Percentiles rank a stretch among this genome's conserved stretches.
Evolutionary conservation across 139 green algal species (phyloP).

Genomic region (Dunaliella sp.): DNA sequence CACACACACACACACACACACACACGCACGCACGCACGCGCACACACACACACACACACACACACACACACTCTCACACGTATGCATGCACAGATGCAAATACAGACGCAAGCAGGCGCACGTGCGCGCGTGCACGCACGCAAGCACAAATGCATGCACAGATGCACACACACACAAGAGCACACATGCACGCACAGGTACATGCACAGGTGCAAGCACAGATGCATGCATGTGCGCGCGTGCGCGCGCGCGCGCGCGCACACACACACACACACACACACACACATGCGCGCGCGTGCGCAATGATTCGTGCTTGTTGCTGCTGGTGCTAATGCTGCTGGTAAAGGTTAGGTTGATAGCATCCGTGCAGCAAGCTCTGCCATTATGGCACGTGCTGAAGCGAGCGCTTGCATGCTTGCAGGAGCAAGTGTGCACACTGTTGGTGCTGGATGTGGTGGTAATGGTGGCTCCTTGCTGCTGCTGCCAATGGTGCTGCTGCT

Average conservation of each 20-base stretch:
- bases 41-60: neutral
- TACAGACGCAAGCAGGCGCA: neutral
- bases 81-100: neutral
- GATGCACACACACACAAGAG: neutral
- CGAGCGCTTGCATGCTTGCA: too few relatives aligned
- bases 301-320: neutral
- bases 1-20: too few relatives aligned
- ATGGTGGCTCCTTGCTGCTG: too few relatives aligned
- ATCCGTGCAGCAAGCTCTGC: too few relatives aligned
- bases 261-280: neutral
- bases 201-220: neutral
- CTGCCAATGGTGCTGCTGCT: too few relatives aligned
- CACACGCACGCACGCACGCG: too few relatives aligned
- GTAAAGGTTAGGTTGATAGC: too few relatives aligned
- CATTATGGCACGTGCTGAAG: too few relatives aligned
- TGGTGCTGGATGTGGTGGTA: too few relatives aligned
- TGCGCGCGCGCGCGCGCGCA: neutral
- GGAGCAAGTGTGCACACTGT: neutral
- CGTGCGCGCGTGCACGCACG: neutral
- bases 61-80: neutral
- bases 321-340: neutral
- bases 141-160: neutral
- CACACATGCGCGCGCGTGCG: neutral
- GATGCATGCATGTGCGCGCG: neutral
- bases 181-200: neutral